Evolutionary conservation across 257 asterid genomes (phyloP), one percentile per base, ranked within the genome.

Genomic region (Petunia secreta): DNA sequence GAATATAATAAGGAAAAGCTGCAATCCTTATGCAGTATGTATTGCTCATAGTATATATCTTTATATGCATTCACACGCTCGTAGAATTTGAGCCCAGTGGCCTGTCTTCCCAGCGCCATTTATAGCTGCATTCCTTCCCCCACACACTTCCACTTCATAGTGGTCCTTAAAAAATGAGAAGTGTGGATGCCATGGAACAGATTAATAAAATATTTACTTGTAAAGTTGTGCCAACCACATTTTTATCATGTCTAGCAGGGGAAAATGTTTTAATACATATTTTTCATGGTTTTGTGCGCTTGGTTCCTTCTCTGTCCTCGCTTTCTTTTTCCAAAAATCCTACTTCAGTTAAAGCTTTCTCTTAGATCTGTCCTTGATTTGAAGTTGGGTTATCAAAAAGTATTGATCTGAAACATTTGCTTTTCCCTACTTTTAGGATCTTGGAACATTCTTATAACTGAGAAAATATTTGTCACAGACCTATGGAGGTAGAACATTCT

Each of bases 401-500:
- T 25, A 71, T 48, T 46, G 59, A 46, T 71, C 43, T 71, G 10
- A 7, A 8, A 6, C 14, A 52, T 83, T 8, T 57, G 75, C 74
- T 37, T 52, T 59, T 78, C 39, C 63, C 63, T 78, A 55, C 11
- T 57, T 80, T 40, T 67, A 1, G 48, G 62, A 59, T 78, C 53
- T 38, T 71, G 63, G 9, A 60, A 4, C 65, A 8, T n/a, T 68
- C 65, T 53, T 46, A 10, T 44, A 54, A 48, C 63, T 64, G 81
- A 78, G 60, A 68, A 62, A 46, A 65, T 63, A 77, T 75, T 83
- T 80, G 83, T 82, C 75, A 71, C 86, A 94, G 98, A 84, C 94
- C 97, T 8, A 65, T 85, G 77, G 98, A 92, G 86, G 96, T 96
- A 86, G 99, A 94, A 81, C 96, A 87, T 82, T 92, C 97, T 83